These are phyloP conservation scores for Astraeus odoratus DNA, from an alignment of 768 basidiomycete genomes.

Conservation along the genomic window DNA sequence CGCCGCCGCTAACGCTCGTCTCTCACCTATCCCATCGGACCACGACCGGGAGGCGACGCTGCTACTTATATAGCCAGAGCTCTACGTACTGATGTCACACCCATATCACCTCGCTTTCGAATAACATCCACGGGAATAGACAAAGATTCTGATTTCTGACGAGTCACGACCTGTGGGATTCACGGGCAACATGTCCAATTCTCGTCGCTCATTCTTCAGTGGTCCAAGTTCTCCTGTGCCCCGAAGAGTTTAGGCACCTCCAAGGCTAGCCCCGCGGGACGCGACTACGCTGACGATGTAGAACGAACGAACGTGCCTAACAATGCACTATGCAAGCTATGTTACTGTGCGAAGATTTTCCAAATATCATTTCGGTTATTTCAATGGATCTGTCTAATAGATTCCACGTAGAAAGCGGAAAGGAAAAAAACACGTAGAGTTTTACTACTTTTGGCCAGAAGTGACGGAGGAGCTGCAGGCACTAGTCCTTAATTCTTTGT, in stretches of 20 bases:
- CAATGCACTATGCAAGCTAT: background rate
- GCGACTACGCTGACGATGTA: background rate
- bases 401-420: constrained; percentile 1
- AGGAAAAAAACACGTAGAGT: background rate
- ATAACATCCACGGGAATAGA: too few species aligned
- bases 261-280: background rate
- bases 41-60: too few species aligned
- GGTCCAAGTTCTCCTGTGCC: background rate
- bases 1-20: too few species aligned
- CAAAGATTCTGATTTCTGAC: too few species aligned
- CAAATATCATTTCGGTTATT: background rate
- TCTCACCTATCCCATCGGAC: too few species aligned
- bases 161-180: too few species aligned
- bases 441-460: background rate
- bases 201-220: too few species aligned
- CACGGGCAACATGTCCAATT: too few species aligned
- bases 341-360: background rate
- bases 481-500: constrained; percentile 14
- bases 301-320: background rate
- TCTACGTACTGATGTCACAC: too few species aligned
- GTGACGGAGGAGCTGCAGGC: constrained; percentile 7
- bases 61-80: too few species aligned
- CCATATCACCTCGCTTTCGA: too few species aligned
- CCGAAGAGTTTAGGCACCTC: background rate
- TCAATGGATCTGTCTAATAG: background rate